A percentile compares a stretch with the other conserved stretches of the same genome.
Evolutionary conservation across 139 green algal species (phyloP).

Genomic region (Yamagishiella unicocca): DNA sequence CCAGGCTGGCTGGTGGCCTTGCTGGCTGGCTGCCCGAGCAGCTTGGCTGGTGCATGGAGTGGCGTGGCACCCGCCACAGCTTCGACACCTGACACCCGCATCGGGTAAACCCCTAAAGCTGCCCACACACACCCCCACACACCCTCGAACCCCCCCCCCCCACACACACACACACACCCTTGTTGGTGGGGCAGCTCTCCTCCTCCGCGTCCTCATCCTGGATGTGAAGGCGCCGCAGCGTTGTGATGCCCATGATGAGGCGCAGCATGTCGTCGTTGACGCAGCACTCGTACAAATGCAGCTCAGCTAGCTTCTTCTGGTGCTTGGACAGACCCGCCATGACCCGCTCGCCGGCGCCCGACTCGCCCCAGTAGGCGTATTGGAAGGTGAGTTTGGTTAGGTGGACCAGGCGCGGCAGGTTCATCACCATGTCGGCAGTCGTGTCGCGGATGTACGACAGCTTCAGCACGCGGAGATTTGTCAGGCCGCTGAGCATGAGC

Average conservation of each 20-base stretch:
- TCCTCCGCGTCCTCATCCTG: constrained; percentile 46
- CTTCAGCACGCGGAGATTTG: background rate
- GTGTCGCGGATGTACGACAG: constrained; percentile 47
- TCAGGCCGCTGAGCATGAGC: constrained; percentile 17
- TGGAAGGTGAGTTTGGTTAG: constrained; percentile 1
- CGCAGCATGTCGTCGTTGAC: constrained; percentile 47
- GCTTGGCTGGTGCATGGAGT: too few species aligned
- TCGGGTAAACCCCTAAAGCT: too few species aligned
- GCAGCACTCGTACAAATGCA: constrained; percentile 37
- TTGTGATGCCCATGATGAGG: background rate
- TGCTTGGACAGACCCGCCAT: constrained; percentile 10
- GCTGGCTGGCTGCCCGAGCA: too few species aligned
- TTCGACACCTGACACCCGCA: too few species aligned
- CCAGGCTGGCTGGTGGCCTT: too few species aligned
- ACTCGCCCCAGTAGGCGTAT: constrained; percentile 46
- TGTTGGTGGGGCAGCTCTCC: constrained; percentile 44
- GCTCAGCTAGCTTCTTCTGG: constrained; percentile 37
- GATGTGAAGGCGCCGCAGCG: constrained; percentile 15
- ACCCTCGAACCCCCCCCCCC: background rate
- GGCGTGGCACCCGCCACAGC: too few species aligned
- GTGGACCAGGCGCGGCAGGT: constrained; percentile 3
- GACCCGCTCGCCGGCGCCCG: constrained; percentile 24
- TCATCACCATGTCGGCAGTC: constrained; percentile 21
- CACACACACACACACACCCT: too few species aligned
- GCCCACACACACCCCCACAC: background rate